Base-by-base conservation (phyloP, 2,329 filamentous ascomycete species). In the Botryotinia convoluta region DNA sequence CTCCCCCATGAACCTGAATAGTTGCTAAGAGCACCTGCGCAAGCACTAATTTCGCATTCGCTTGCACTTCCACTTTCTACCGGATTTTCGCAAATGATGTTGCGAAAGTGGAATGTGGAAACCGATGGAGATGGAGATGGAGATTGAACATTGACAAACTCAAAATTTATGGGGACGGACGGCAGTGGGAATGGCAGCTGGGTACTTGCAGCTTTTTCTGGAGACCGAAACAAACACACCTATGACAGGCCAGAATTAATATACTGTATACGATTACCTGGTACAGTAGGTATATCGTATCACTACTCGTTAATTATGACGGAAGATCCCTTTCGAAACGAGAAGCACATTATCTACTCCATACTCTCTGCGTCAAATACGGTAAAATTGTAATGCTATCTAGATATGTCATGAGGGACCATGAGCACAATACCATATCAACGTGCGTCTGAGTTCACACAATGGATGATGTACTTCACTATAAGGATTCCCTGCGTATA, bases 1-100 rank as follows among this genome's bases (percentile, higher is more conserved):
- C 35, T 16, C 22, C 63, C 44, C 32, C 32, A 67, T 67, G 45
- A 48, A 54, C 48, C 26, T 42, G 37, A 54, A 12, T 51, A 18
- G 10, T 26, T 37, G 7, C 14, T 67, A 26, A n/a, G 8, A 42
- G 37, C 29, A 32, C 20, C 39, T 32, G 29, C 39, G 16, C 35
- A 54, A 42, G 26, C 44, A 71, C 60, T 71, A 71, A 71, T 35
- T 57, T 71, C 69, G 69, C 69, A 71, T 71, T 71, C 45, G 69
- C 48, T 42, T 71, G 22, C 37, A 35, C 26, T 64, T 42, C 45
- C 69, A 48, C 16, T 26, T 48, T n/a, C 26, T 10, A 32, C 10
- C 18, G 26, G 5, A n/a, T 16, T 54, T 54, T n/a, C 8, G 48
- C 48, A 54, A 14, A 54, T n/a, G 48, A n/a, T 54, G 26, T 6